These are phyloP conservation scores for Neurospora sp. DNA, from an alignment of 2,329 filamentous ascomycete genomes.

Conservation along the genomic window DNA sequence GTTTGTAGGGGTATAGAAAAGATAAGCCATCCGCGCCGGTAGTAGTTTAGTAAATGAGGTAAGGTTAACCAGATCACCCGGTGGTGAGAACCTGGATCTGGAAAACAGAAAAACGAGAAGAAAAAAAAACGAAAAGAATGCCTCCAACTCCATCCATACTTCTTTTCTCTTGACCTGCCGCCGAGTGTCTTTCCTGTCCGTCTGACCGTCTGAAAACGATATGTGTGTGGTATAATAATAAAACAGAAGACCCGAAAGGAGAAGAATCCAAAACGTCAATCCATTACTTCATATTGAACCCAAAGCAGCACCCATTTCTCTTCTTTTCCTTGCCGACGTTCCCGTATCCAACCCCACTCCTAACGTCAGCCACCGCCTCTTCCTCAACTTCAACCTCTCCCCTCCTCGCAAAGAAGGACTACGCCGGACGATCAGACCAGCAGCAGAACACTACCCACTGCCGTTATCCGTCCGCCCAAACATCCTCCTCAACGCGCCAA, in stretches of 20 bases:
- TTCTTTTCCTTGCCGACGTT: not conserved
- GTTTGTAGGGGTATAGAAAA: not conserved
- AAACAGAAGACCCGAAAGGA: not conserved
- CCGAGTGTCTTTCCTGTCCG: not conserved
- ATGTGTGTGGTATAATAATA: not conserved
- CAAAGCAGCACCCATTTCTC: not conserved
- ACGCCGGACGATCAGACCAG: not conserved
- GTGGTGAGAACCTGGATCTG: not conserved
- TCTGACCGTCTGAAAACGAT: not conserved
- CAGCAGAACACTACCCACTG: not conserved
- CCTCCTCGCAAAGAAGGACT: not conserved
- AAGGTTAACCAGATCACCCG: not conserved
- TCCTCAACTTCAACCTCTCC: not conserved
- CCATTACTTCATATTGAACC: not conserved
- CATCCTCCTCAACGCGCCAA: conserved; percentile 53
- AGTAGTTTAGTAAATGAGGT: not conserved
- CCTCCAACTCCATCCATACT: not conserved
- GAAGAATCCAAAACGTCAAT: not conserved
- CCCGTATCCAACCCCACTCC: not conserved
- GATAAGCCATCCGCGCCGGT: not conserved
- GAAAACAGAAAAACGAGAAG: not conserved
- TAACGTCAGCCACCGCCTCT: not conserved
- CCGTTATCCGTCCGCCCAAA: conserved; percentile 36
- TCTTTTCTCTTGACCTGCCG: not conserved
- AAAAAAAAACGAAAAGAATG: not conserved